Evolutionary conservation across 2,329 filamentous ascomycete species (phyloP), one percentile per base, ranked within the genome.

Genomic region (Biscogniauxia sp.): DNA sequence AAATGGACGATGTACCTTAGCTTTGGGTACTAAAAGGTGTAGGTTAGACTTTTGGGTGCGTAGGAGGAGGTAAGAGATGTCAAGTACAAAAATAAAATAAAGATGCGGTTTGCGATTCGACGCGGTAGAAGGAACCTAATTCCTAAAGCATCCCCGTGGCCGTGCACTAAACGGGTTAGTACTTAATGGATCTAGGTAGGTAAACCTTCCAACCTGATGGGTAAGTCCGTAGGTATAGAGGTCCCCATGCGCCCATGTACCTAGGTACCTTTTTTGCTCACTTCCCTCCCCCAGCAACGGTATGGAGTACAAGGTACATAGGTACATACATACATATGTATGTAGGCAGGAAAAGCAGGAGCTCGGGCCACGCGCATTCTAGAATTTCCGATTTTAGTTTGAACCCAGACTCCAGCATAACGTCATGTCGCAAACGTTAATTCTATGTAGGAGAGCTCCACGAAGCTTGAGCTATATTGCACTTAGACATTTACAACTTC

Each of bases 381-480:
- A 45, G 37, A 45, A 45, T 45, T 45, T 45, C 37, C 37, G 37
- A 45, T 45, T 2, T 5, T 45, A 17, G 15, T n/a, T 13, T 32
- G 11, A 32, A 32, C 28, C 28, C 28, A 32, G 28, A 32, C 28
- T 7, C 23, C 23, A 23, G 23, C 28, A 32, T 45, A 45, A 45
- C 37, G 37, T 45, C 37, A 45, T n/a, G 37, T 45, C 37, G 37
- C 15, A 26, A 50, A 51, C 20, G 19, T 23, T 32, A 20, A 9
- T 3, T 23, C 28, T 25, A 56, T 53, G 49, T 62, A 58, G 61
- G n/a, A 17, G 53, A 61, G 45, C 20, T 37, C 60, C 60, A 63
- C 62, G 60, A 64, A 62, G 64, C 62, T 58, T 50, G 20, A 58
- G 60, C 55, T 50, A 28, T 49, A 54, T 32, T 32, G 59, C 52